Conservation (phyloP, 306 rosid genomes). For the Sphenostylis stenocarpa region DNA sequence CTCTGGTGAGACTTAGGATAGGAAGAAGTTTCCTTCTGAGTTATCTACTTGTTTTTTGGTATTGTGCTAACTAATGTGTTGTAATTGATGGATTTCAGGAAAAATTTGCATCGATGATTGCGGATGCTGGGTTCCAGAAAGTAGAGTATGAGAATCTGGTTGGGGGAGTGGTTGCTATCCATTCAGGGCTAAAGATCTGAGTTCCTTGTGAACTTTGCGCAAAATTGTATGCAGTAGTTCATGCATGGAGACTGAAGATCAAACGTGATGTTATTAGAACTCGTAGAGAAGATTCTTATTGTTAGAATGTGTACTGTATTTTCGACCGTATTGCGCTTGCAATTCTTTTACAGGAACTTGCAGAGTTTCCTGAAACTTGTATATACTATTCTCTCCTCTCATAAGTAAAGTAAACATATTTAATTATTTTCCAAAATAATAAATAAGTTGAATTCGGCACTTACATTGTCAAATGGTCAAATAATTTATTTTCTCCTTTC, state of each 20-base stretch:
- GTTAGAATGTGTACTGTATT: conserved; percentile 17
- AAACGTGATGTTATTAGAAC: conserved; percentile 10
- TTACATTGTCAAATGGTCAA: background rate
- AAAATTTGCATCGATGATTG: conserved; percentile 83
- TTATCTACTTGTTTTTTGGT: conserved; percentile 12
- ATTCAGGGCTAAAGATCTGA: conserved; percentile 79
- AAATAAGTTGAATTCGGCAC: background rate
- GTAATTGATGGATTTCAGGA: conserved; percentile 57
- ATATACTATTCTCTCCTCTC: background rate
- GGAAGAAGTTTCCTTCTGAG: background rate
- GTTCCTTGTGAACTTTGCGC: background rate
- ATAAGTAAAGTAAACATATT: background rate
- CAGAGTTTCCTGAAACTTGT: background rate
- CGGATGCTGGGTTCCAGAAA: conserved; percentile 81
- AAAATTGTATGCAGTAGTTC: conserved; percentile 7
- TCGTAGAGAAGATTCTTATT: conserved; percentile 6
- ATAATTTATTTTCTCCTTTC: background rate
- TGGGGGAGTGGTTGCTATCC: conserved; percentile 95
- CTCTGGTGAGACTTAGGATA: background rate
- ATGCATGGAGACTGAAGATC: conserved; percentile 13
- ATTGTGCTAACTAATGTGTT: conserved; percentile 1
- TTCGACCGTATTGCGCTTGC: conserved; percentile 14
- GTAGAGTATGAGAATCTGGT: conserved; percentile 88
- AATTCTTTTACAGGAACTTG: conserved; percentile 6
- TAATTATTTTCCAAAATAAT: background rate